phyloP scores from a whole-genome alignment of 2,329 filamentous ascomycete species.

The Mariannaea sp. region DNA sequence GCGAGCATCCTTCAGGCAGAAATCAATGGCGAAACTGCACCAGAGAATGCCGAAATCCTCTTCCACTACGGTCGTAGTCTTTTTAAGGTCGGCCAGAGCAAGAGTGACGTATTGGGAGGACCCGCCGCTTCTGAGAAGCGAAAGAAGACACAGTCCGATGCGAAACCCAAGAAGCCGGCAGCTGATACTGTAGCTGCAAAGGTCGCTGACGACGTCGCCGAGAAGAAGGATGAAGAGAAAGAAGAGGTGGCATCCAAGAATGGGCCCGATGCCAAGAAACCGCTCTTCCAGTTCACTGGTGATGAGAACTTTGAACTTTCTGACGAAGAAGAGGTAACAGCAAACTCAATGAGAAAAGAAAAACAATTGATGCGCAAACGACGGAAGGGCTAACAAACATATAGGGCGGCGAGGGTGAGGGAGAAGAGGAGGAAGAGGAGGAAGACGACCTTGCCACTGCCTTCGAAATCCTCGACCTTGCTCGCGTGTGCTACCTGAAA shows the following conservation, averaged over 20 bases:
- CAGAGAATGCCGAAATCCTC: constrained; percentile 89
- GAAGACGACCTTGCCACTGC: constrained; percentile 78
- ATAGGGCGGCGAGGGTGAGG: constrained; percentile 44
- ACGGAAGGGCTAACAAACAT: constrained; percentile 16
- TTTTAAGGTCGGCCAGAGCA: constrained; percentile 91
- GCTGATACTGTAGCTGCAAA: constrained; percentile 48
- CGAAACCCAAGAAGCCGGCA: constrained; percentile 46
- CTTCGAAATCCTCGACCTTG: constrained; percentile 83
- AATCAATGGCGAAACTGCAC: constrained; percentile 88
- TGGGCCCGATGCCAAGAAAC: constrained; percentile 60
- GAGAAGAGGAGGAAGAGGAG: constrained; percentile 60
- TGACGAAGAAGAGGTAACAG: constrained; percentile 67
- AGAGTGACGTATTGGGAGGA: constrained; percentile 91
- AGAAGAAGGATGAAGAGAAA: constrained; percentile 49
- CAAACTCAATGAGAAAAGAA: not conserved
- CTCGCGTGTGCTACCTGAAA: constrained; percentile 68
- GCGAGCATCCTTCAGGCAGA: constrained; percentile 89
- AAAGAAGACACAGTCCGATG: constrained; percentile 46
- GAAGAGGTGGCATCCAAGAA: constrained; percentile 46
- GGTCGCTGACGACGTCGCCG: constrained; percentile 52
- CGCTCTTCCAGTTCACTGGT: constrained; percentile 88
- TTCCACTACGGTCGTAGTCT: constrained; percentile 93
- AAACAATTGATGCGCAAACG: not conserved
- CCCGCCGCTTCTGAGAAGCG: constrained; percentile 65
- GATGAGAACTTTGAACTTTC: constrained; percentile 92